Base-by-base conservation (phyloP, 2,329 filamentous ascomycete species). In the Epichloe glyceriae region DNA sequence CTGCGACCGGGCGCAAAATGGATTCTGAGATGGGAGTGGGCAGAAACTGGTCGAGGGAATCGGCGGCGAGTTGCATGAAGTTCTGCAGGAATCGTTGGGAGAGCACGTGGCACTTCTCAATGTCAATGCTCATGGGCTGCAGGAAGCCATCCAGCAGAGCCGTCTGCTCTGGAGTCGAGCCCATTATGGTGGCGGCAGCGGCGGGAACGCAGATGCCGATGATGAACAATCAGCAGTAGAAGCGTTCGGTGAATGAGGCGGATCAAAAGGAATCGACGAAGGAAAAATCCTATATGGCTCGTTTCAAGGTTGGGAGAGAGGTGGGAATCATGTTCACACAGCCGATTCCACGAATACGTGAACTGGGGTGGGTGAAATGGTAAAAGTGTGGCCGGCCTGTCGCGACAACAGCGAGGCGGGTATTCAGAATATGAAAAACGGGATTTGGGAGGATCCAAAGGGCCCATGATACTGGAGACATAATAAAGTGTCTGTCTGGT, bases 21-120 rank as follows among this genome's bases (percentile, higher is more conserved):
- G 75, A 74, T 55, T 81, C 78, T 3, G 76, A 77, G 56, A 83
- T 79, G 45, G 79, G 79, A 3, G 79, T 82, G 11, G 78, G 70
- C 35, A 83, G 62, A 57, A 82, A 83, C 60, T 82, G 79, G 39
- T 75, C 66, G 20, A 64, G 53, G 1, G 77, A 78, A 37, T 77
- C 64, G 51, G 73, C 71, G 20, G 79, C 75, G 44, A 83, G 66
- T 6, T 65, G 58, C 20, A 61, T 63, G 57, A 79, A 83, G 22
- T 68, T 73, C 12, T 58, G 55, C 48, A 68, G 63, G 42, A 83
- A 70, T 46, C 69, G 69, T 38, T 61, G 64, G 5, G 78, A 73
- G 46, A 83, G 67, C 30, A 61, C 57, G 53, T 73, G 63, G 37
- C 76, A 68, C 46, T 65, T 73, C 2, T 67, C 59, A 22, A 68